Base-by-base conservation (phyloP, 352 stramenopile genomes). In the Hyaloperonospora arabidopsidis region DNA sequence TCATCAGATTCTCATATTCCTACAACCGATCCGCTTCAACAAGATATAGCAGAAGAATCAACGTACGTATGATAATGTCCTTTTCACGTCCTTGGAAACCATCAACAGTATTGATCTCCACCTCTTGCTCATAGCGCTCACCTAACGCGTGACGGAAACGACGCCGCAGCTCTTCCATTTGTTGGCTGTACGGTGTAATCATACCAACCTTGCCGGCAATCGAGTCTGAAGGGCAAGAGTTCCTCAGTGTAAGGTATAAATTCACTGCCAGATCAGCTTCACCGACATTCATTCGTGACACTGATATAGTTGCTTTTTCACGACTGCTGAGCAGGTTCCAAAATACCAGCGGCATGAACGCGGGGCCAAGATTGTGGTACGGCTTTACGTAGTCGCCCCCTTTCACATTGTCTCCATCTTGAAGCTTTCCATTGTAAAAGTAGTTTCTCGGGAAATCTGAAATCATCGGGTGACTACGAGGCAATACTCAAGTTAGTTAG, bases 61-160 rank as follows among this genome's bases (percentile, higher is more conserved):
- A 86, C 77, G 38, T 79, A 93, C 84, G 54, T 50, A 95, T 94
- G 62, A 95, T 95, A 57, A 95, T 91, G 52, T 95, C 86, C 62
- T 95, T 95, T 39, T 95, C 85, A 35, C 85, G 75, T n/a, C 86
- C 89, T 63, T 97, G 89, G 48, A 96, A 96, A 4, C 87, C 89
- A 39, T 97, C 89, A 34, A 96, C 87, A 2, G 87, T 96, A 56
- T 95, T 96, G 67, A 97, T 88, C 66, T 97, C 89, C 2, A 96
- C 79, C 44, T 94, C 84, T 61, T 81, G 63, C 22, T 88, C 72
- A 40, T 73, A 94, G 3, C 68, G 72, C 12, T 89, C 74, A n/a
- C 79, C 82, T 13, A 91, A 64, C 11, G 66, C 59, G 15, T 60
- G 61, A 2, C 65, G 65, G 40, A 95, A 95, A 0, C 68, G 65